Evolutionary conservation across 495 filamentous ascomycete species (phyloP).

Genomic region (Daldinia bambusicola): DNA sequence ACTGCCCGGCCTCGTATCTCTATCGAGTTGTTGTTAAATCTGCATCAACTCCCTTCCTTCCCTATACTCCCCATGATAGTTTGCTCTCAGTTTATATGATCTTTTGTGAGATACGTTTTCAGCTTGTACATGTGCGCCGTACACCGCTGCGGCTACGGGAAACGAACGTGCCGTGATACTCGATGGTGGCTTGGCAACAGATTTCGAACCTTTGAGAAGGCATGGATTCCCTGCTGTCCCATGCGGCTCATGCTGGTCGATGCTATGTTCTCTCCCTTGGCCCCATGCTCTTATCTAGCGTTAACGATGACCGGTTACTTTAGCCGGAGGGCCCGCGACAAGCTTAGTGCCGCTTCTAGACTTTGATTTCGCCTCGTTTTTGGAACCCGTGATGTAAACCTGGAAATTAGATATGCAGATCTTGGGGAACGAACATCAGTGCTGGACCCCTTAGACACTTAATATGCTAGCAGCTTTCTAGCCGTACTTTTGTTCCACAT

Average conservation of each 20-base stretch:
- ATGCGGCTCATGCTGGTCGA: constrained; percentile 42
- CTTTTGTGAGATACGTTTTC: constrained; percentile 9
- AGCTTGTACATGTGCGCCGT: constrained; percentile 21
- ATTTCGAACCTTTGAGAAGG: constrained; percentile 27
- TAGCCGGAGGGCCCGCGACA: constrained; percentile 38
- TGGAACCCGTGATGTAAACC: constrained; percentile 25
- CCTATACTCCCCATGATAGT: background rate
- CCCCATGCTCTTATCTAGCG: constrained; percentile 36
- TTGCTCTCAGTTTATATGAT: constrained; percentile 12
- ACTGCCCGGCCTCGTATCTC: constrained; percentile 16
- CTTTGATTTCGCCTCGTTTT: constrained; percentile 30
- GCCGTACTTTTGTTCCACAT: constrained; percentile 36
- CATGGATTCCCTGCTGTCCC: constrained; percentile 26
- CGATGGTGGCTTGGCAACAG: constrained; percentile 24
- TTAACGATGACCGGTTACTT: constrained; percentile 34
- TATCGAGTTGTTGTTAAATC: constrained; percentile 24
- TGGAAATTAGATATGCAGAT: constrained; percentile 41
- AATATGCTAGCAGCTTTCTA: constrained; percentile 34
- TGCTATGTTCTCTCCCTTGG: constrained; percentile 16
- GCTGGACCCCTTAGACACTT: constrained; percentile 25
- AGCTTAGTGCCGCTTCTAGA: constrained; percentile 43
- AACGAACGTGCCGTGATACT: constrained; percentile 11
- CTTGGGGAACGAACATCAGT: constrained; percentile 13
- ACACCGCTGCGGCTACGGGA: constrained; percentile 31
- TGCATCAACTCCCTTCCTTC: background rate